phyloP scores from a whole-genome alignment of 2,329 filamentous ascomycete genomes.

The Colletotrichum costaricense region DNA sequence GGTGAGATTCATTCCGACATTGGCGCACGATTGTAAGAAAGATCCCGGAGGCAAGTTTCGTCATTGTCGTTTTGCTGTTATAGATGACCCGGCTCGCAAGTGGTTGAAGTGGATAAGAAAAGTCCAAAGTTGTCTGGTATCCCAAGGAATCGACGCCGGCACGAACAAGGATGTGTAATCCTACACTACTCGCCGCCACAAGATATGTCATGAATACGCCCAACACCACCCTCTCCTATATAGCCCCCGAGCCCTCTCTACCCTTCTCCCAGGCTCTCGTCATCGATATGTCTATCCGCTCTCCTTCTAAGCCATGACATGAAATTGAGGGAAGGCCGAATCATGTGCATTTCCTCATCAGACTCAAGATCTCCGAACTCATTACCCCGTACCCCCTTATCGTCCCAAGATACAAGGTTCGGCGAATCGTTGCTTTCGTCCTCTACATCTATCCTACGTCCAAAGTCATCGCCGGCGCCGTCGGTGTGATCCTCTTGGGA shows the following conservation, averaged over 20 bases:
- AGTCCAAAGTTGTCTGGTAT: slow-evolving; percentile 35
- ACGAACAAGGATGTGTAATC: slow-evolving; percentile 26
- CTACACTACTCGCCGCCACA: slow-evolving; percentile 33
- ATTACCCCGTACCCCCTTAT: not conserved
- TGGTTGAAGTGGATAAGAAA: slow-evolving; percentile 22
- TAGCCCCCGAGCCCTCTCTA: not conserved
- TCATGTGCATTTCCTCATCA: slow-evolving; percentile 31
- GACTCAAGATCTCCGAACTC: slow-evolving; percentile 4
- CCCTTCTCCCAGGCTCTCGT: slow-evolving; percentile 1
- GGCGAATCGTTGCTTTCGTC: slow-evolving; percentile 1
- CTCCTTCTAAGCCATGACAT: slow-evolving; percentile 29
- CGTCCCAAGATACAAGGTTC: slow-evolving; percentile 11
- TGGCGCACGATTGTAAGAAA: not conserved
- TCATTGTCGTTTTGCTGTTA: slow-evolving; percentile 21
- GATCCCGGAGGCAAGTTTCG: slow-evolving; percentile 23
- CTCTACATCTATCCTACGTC: slow-evolving; percentile 1
- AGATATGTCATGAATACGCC: slow-evolving; percentile 16
- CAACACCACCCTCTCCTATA: slow-evolving; percentile 6
- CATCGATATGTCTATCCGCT: slow-evolving; percentile 15
- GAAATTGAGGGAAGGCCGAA: slow-evolving; percentile 17
- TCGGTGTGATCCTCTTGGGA: not conserved
- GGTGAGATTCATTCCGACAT: not conserved
- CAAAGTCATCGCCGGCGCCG: not conserved
- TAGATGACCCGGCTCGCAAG: not conserved
- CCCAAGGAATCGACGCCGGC: slow-evolving; percentile 33